Evolutionary conservation across 2,329 filamentous ascomycete species (phyloP).

Genomic region (Camillea tinctor): DNA sequence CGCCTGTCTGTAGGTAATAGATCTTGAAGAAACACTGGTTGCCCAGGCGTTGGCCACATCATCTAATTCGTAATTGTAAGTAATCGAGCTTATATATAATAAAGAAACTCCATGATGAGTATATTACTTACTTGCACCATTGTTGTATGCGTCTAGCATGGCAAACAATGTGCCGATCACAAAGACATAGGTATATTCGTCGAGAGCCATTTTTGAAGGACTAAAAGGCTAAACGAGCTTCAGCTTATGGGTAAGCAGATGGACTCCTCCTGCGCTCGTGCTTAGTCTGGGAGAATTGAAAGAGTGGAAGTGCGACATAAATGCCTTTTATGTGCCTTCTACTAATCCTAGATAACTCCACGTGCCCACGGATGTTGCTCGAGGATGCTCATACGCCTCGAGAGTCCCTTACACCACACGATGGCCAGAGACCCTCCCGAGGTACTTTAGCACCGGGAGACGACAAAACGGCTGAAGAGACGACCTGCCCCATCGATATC

Average conservation of each 20-base stretch:
- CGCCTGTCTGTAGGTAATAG: conserved; percentile 67
- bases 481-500: neutral
- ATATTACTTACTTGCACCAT: conserved; percentile 66
- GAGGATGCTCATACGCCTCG: neutral
- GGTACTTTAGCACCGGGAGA: neutral
- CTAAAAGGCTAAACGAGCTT: neutral
- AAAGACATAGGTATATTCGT: conserved; percentile 69
- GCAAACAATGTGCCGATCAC: conserved; percentile 75
- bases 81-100: neutral
- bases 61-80: conserved; percentile 44
- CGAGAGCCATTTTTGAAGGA: conserved; percentile 51
- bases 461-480: neutral
- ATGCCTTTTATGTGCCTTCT: neutral
- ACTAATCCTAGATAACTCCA: neutral
- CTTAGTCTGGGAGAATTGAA: neutral
- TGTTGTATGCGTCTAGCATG: conserved; percentile 75
- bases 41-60: conserved; percentile 86
- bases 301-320: neutral
- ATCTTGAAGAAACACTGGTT: conserved; percentile 77
- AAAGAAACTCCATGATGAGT: neutral
- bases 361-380: neutral
- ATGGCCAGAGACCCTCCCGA: neutral
- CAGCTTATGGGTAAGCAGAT: neutral
- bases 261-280: neutral
- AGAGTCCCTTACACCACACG: neutral